Evolutionary conservation across 805 yeast genomes (phyloP).

Genomic region (Maudiozyma turicensis): DNA sequence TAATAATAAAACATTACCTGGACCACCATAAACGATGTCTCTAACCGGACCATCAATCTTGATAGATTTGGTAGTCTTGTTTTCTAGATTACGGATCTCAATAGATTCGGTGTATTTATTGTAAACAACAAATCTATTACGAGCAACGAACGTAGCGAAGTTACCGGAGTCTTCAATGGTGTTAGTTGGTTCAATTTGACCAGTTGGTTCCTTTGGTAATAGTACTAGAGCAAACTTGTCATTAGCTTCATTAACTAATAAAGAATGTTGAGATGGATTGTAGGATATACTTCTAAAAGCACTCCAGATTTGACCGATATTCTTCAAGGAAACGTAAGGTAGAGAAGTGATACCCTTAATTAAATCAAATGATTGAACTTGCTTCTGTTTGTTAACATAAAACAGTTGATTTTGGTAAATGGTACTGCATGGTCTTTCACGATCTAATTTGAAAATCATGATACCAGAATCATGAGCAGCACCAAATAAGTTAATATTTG

Average conservation of each 20-base stretch:
- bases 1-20: constrained; percentile 73
- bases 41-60: constrained; percentile 56
- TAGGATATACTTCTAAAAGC: constrained; percentile 77
- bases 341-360: constrained; percentile 51
- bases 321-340: constrained; percentile 77
- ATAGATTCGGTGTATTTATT: constrained; percentile 53
- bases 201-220: constrained; percentile 78
- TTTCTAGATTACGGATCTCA: constrained; percentile 74
- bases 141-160: constrained; percentile 83
- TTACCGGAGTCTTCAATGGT: constrained; percentile 71
- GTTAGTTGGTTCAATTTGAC: constrained; percentile 89
- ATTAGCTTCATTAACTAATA: constrained; percentile 63
- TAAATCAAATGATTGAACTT: constrained; percentile 72
- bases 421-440: constrained; percentile 70
- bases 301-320: constrained; percentile 77
- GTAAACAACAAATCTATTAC: constrained; percentile 87
- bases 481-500: constrained; percentile 84
- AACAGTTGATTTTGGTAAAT: constrained; percentile 75
- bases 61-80: constrained; percentile 72
- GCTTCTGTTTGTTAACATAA: constrained; percentile 75
- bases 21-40: constrained; percentile 69
- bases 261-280: constrained; percentile 85
- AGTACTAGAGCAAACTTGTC: constrained; percentile 64
- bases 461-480: constrained; percentile 96
- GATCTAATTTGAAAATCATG: constrained; percentile 93